Conservation (phyloP, 1,284 basidiomycete species). For the Trametes pubescens region DNA sequence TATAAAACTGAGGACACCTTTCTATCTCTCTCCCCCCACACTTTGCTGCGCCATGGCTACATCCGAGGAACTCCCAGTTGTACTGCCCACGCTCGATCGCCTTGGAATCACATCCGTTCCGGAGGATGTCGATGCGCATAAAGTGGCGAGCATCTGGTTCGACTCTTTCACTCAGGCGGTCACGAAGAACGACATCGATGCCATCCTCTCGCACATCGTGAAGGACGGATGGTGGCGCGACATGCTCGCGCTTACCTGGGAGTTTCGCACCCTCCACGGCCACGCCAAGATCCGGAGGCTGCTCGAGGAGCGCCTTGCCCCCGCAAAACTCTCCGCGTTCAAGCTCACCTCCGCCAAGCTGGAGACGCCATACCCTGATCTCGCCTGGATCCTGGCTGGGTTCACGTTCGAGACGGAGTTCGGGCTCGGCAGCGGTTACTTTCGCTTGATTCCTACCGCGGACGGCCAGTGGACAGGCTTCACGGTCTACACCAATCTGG, state of each 20-base stretch:
- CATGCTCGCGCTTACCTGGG: constrained; percentile 69
- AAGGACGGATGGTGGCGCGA: constrained; percentile 65
- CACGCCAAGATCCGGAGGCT: constrained; percentile 50
- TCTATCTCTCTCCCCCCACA: constrained; percentile 1
- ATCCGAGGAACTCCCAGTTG: constrained; percentile 30
- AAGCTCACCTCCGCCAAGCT: constrained; percentile 47
- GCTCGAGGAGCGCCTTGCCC: constrained; percentile 54
- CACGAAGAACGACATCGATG: constrained; percentile 46
- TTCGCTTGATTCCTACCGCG: constrained; percentile 59
- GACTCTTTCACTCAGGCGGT: constrained; percentile 48
- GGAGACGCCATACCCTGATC: constrained; percentile 58
- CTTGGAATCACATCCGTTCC: constrained; percentile 47
- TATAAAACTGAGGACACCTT: constrained; percentile 15
- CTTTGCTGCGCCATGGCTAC: constrained; percentile 28
- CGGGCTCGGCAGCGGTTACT: constrained; percentile 59
- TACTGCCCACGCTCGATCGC: constrained; percentile 55
- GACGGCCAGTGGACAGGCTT: constrained; percentile 64
- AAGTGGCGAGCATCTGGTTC: constrained; percentile 57
- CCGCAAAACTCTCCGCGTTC: constrained; percentile 48
- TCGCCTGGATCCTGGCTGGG: constrained; percentile 64
- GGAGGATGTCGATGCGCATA: constrained; percentile 46
- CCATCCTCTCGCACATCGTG: constrained; percentile 49
- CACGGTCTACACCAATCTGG: constrained; percentile 66
- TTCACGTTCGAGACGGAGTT: constrained; percentile 67
- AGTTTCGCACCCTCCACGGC: constrained; percentile 69